Conservation (phyloP, 208 protist species). For the Acanthamoeba lenticulata region DNA sequence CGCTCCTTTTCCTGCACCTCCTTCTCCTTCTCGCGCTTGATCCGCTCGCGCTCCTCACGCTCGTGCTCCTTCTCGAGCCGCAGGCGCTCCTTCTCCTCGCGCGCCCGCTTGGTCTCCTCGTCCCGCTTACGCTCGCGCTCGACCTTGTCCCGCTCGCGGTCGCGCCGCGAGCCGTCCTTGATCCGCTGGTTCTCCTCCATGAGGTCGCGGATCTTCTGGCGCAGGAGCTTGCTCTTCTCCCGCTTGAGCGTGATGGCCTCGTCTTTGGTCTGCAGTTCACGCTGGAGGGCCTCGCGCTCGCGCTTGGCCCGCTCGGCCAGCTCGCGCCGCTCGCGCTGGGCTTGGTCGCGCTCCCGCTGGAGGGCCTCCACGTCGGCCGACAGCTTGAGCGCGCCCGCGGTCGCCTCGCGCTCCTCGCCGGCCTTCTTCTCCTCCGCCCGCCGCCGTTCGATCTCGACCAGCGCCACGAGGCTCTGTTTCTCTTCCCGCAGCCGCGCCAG, state of each 20-base stretch:
- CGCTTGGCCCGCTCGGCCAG: constrained; percentile 8
- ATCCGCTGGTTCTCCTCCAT: constrained; percentile 51
- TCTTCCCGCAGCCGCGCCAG: background rate
- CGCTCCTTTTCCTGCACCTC: constrained; percentile 64
- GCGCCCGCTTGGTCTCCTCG: background rate
- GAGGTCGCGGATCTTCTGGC: background rate
- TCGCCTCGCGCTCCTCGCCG: background rate
- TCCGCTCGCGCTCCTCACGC: constrained; percentile 15
- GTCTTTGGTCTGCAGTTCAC: background rate
- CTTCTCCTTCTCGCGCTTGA: constrained; percentile 61
- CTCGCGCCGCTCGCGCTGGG: background rate
- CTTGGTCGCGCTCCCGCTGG: background rate
- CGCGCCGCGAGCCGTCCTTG: background rate
- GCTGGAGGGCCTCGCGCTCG: background rate
- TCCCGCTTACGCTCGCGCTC: constrained; percentile 27
- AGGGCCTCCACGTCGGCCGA: background rate
- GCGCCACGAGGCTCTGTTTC: background rate
- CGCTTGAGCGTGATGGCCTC: constrained; percentile 20
- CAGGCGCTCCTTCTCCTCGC: background rate
- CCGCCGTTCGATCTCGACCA: constrained; percentile 14
- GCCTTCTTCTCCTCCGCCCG: background rate
- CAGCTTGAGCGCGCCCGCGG: background rate
- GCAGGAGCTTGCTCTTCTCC: constrained; percentile 28
- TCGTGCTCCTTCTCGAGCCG: constrained; percentile 46
- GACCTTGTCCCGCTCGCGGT: background rate